Evolutionary conservation across 768 basidiomycete species (phyloP), one percentile per base, ranked within the genome.

Genomic region (Termitomyces sp.): DNA sequence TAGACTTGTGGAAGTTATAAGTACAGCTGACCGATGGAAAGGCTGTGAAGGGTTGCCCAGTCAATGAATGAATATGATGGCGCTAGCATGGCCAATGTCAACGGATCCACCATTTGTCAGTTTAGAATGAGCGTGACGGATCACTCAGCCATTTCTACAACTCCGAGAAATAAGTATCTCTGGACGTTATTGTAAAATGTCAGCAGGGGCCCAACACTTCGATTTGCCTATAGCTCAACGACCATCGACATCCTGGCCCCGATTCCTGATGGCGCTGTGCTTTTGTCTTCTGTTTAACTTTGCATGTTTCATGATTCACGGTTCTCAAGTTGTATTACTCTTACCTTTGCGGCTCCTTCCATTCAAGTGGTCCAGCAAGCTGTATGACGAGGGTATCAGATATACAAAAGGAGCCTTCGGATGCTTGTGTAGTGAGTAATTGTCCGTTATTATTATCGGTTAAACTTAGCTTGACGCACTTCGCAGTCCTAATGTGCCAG

Each of bases 401-500:
- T 86, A 86, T 63, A 91, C 89, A 55, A 94, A 95, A 72, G 91
- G 88, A 27, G 79, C 87, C 16, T 94, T 92, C 70, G 91, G 84
- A 19, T 76, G 77, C 61, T 76, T 95, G 28, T 70, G 91, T 66
- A 80, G 91, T 91, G 63, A 66, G 84, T 79, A 41, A 54, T 42
- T 43, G 11, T 34, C 30, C 17, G 16, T 42, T 14, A 49, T 32
- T 46, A 42, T 46, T 32, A 14, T 37, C 48, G 30, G 16, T 23
- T 12, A 41, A 34, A 23, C 3, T 14, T 5, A 11, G n/a, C 25
- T 16, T 25, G 21, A 49, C 11, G 30, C 40, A 39, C 50, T 54
- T 25, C 27, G 54, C 54, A 93, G 89, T 94, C 64, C 68, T 92
- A 41, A 85, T 90, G 77, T 85, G 82, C 61, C 85, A 91, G 63